These are phyloP conservation scores for Cucumis melo DNA, from an alignment of 306 rosid genomes.

Conservation along the genomic window DNA sequence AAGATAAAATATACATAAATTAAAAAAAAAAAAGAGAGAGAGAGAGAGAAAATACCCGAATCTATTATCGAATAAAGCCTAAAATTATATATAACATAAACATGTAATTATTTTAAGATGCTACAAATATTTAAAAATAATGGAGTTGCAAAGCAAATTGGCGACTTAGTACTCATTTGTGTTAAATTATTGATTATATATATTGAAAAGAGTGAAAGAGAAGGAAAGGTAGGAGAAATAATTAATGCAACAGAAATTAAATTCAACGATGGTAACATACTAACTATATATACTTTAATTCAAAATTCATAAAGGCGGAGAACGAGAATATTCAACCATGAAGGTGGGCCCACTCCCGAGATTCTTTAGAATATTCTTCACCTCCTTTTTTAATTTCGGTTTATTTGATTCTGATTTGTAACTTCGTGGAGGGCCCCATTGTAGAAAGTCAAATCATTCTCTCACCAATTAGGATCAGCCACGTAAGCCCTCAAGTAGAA, in stretches of 20 bases:
- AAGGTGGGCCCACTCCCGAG: neutral
- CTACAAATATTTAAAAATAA: too few species aligned
- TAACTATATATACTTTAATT: neutral
- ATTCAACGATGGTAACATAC: too few species aligned
- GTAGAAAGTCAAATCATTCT: neutral
- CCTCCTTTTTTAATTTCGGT: neutral
- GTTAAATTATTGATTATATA: neutral
- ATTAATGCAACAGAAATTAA: neutral
- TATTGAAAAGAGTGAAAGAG: neutral
- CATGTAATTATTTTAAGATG: too few species aligned
- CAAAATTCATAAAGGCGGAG: neutral
- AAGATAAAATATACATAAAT: too few species aligned
- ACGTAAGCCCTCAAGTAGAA: too few species aligned
- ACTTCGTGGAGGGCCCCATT: neutral
- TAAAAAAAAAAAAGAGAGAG: too few species aligned
- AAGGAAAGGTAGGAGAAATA: neutral
- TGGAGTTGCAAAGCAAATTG: neutral
- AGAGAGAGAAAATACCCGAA: too few species aligned
- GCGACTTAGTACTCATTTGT: neutral
- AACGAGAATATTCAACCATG: neutral
- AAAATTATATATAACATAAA: too few species aligned
- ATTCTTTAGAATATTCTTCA: neutral
- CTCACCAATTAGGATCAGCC: neutral
- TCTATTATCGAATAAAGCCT: too few species aligned
- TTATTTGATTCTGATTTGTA: neutral